Base-by-base conservation (phyloP, 345 rosid genomes). In the Capsella bursapastoris region DNA sequence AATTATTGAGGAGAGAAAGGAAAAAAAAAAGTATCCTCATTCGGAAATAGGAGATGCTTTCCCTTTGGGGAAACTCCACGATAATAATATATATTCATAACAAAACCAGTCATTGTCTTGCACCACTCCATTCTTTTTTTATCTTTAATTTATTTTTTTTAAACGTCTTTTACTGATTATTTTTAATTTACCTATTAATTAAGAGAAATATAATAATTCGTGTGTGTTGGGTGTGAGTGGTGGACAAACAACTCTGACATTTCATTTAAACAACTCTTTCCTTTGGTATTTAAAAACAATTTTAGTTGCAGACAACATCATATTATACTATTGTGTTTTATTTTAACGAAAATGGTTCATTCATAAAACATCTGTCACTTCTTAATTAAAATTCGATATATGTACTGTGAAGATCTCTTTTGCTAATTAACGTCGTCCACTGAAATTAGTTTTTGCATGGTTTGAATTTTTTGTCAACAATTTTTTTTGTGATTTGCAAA, bases 181-280 rank as follows among this genome's bases (percentile, higher is more conserved):
- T 48, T 65, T 65, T 77, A 77, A 22, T 64, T 49, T 49, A 40
- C 60, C 11, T 64, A 29, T 51, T 35, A 51, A 57, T 64, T 32
- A 1, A 6, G 9, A 11, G 40, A 58, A 48, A 63, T 37, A 65
- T 71, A 78, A 58, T 78, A 22, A 22, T 22, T 22, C 25, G 25
- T 43, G 73, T 71, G 10, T 72, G 81, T 78, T 78, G 73, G 81
- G 64, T 65, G 81, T 78, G 81, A 78, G 81, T 78, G 81, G 81
- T 78, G 70, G 77, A 78, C 77, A 71, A 78, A 78, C 68, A 72
- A 72, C 73, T 72, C 81, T 51, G 81, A 71, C 81, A 78, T 66
- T 78, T 63, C 51, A 11, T 45, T 31, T 64, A 57, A 77, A 71
- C 38, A 77, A 77, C 25, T 40, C 62, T 34, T 22, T 22, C 25